These are phyloP conservation scores for Colletotrichum brevisporum DNA, from an alignment of 2,329 filamentous ascomycete species.

Conservation along the genomic window DNA sequence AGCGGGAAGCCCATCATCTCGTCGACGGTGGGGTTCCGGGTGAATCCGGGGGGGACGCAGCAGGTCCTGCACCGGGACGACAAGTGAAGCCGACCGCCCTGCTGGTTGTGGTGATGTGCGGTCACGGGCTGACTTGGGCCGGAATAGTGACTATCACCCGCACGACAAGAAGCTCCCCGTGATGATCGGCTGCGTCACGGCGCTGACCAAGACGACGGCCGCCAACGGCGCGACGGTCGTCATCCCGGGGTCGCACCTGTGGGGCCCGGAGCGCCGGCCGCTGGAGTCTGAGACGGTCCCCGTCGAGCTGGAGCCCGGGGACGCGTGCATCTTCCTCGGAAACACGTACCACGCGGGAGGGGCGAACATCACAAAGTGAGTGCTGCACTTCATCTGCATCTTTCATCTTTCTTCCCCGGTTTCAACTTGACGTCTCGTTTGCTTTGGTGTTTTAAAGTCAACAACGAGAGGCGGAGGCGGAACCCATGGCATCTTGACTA, in stretches of 20 bases:
- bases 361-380: conserved; percentile 50
- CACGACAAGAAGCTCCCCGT: conserved; percentile 52
- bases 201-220: conserved; percentile 55
- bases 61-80: conserved; percentile 57
- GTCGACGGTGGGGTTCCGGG: conserved; percentile 54
- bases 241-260: conserved; percentile 57
- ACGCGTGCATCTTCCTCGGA: conserved; percentile 56
- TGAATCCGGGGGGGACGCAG: conserved; percentile 56
- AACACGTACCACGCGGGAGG: conserved; percentile 58
- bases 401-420: too few relatives aligned
- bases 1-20: conserved; percentile 54
- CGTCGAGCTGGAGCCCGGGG: conserved; percentile 56
- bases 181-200: conserved; percentile 55
- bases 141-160: conserved; percentile 43
- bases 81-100: too few relatives aligned
- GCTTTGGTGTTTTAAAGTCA: too few relatives aligned
- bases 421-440: too few relatives aligned
- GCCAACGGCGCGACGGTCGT: conserved; percentile 59
- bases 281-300: conserved; percentile 54
- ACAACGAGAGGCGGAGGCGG: too few relatives aligned
- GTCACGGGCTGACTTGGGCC: neutral
- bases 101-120: too few relatives aligned
- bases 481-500: too few relatives aligned
- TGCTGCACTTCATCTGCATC: neutral
- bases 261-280: conserved; percentile 54